Base-by-base conservation (phyloP, 305 asterid genomes). In the Fraxinus floribunda region DNA sequence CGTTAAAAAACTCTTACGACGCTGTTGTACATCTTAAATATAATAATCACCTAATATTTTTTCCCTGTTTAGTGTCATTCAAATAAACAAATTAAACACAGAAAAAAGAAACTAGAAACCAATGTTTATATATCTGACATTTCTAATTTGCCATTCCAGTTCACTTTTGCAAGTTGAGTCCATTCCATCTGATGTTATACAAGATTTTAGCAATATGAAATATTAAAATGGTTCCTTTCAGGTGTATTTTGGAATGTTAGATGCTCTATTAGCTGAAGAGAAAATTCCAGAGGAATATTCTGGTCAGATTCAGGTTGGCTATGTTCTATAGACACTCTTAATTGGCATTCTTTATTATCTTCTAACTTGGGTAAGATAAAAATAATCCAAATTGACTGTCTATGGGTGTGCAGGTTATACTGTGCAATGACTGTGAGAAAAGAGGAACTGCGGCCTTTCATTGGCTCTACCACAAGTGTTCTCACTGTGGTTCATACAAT, bases 381-480 rank as follows among this genome's bases (percentile, higher is more conserved):
- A 76, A 13, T 79, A 35, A 75, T 80, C 77, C 60, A 79, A 80
- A 64, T 26, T 82, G 34, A 68, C 13, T 11, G 26, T 30, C 52
- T 26, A 55, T 82, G 77, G 16, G 35, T 73, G 9, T 87, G 85
- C 95, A 93, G 98, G 92, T 70, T 74, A 95, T 95, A 83, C 83
- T 93, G 84, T 93, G 98, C 97, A 95, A 93, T 62, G 98, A 95
- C 76, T 95, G 98, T 84, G 97, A 87, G 80, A 91, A 85, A 84
- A 90, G 87, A 88, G 98, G 97, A 90, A 77, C 84, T 74, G 92
- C 95, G 68, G 78, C 93, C 4, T 93, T 93, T 72, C 98, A 95
- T 82, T 95, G 95, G 95, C 89, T 90, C 80, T 88, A 95, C 88
- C 98, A 89, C 90, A 95, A 95, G 90, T 95, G 98, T 86, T 86